Conservation (phyloP, 2,329 filamentous ascomycete genomes). For the Arachnopeziza araneosa region DNA sequence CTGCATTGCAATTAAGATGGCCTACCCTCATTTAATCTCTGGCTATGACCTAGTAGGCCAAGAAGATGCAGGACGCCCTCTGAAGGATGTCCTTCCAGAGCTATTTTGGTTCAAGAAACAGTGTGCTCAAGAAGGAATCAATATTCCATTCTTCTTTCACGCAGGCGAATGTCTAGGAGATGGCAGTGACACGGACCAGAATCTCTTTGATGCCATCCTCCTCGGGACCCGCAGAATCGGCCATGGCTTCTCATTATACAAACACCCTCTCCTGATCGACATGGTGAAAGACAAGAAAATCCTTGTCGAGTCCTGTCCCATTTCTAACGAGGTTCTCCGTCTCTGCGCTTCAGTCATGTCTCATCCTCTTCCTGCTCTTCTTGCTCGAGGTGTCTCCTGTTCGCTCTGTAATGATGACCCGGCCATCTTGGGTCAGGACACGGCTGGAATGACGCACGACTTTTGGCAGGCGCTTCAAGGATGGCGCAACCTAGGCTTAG, state of each 20-base stretch:
- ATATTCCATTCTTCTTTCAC: slow-evolving; percentile 93
- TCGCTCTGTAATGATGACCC: slow-evolving; percentile 88
- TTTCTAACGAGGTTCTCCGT: slow-evolving; percentile 82
- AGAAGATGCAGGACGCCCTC: slow-evolving; percentile 72
- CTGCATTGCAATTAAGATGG: slow-evolving; percentile 76
- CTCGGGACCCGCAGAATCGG: slow-evolving; percentile 85
- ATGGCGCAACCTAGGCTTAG: slow-evolving; percentile 85
- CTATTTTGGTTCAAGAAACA: slow-evolving; percentile 91
- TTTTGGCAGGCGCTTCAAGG: slow-evolving; percentile 92
- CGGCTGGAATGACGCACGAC: slow-evolving; percentile 79
- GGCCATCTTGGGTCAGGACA: slow-evolving; percentile 78
- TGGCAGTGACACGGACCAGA: slow-evolving; percentile 68
- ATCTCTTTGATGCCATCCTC: slow-evolving; percentile 84
- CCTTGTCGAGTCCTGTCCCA: slow-evolving; percentile 82
- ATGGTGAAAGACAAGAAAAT: slow-evolving; percentile 87
- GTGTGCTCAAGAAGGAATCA: slow-evolving; percentile 69
- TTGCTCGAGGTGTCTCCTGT: slow-evolving; percentile 79
- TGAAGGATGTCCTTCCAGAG: slow-evolving; percentile 73
- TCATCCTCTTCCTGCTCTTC: slow-evolving; percentile 76
- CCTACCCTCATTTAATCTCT: slow-evolving; percentile 72
- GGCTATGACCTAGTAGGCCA: slow-evolving; percentile 89
- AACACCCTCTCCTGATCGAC: slow-evolving; percentile 83
- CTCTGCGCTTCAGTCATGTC: slow-evolving; percentile 70
- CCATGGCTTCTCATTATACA: slow-evolving; percentile 82
- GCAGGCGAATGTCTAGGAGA: slow-evolving; percentile 79